Conservation (phyloP, 768 basidiomycete species). For the Boletus patriciae region DNA sequence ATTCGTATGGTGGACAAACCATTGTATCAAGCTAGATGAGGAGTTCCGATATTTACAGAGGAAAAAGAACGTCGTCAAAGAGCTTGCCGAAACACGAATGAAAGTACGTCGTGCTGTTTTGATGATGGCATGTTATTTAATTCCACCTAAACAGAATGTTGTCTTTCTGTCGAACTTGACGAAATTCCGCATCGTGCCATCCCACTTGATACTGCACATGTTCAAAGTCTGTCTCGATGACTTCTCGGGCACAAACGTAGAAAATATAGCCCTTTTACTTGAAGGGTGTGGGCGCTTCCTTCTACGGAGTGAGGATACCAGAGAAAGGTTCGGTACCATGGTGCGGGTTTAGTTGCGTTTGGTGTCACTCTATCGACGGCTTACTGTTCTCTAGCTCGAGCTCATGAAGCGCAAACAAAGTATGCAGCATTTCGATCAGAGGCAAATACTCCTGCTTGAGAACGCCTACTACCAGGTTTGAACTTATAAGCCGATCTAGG, state of each 20-base stretch:
- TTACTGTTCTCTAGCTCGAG: slow-evolving; percentile 63
- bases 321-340: slow-evolving; percentile 86
- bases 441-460: slow-evolving; percentile 86
- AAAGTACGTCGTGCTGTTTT: slow-evolving; percentile 53
- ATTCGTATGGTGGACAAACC: not conserved
- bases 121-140: not conserved
- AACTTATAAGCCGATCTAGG: not conserved
- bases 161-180: slow-evolving; percentile 87
- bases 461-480: slow-evolving; percentile 96
- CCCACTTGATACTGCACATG: slow-evolving; percentile 90
- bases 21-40: slow-evolving; percentile 74
- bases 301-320: slow-evolving; percentile 83
- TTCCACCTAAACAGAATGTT: slow-evolving; percentile 62
- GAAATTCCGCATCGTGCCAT: slow-evolving; percentile 91
- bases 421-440: slow-evolving; percentile 88
- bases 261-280: slow-evolving; percentile 86
- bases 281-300: slow-evolving; percentile 95
- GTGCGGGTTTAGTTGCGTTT: slow-evolving; percentile 39
- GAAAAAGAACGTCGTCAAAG: slow-evolving; percentile 91
- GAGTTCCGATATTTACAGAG: slow-evolving; percentile 94
- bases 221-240: slow-evolving; percentile 98
- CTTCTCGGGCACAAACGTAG: slow-evolving; percentile 88
- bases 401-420: slow-evolving; percentile 94
- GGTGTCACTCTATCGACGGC: not conserved
- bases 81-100: slow-evolving; percentile 78